Evolutionary conservation across 495 filamentous ascomycete genomes (phyloP), one percentile per base, ranked within the genome.

Genomic region (Lophium mytilinum): DNA sequence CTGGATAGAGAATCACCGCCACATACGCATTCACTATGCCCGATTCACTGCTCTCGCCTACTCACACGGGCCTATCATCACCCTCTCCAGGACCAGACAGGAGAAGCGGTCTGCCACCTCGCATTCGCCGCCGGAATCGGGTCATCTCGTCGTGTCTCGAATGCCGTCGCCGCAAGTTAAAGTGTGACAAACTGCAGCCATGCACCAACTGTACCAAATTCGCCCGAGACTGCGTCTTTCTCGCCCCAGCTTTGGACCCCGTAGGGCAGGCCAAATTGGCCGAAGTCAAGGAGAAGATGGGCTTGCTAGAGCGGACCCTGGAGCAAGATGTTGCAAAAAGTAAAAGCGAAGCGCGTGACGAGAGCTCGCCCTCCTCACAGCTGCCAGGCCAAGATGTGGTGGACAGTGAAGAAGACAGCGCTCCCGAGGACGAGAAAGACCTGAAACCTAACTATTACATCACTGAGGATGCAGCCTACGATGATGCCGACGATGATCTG

Each of bases 141-240:
- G 77, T 84, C 75, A 87, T 87, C 56, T 83, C 78, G 34, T 82
- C 79, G 9, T 86, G 84, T 67, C 70, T 85, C 47, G 83, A 87
- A 68, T 93, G 88, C 64, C 81, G 86, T 33, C 79, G 83, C 39
- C 81, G 88, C 46, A 93, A 93, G 71, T 77, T 89, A 47, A 87
- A 86, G 68, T 93, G 88, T 71, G 83, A 87, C 72, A 90, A 88
- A 71, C 72, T 72, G 18, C 77, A 80, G 52, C 86, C 87, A 43
- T 92, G 88, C 64, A 77, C 75, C 55, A 88, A 87, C 67, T 90
- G 88, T 68, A 66, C 71, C 37, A 82, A 82, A 50, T 78, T 80
- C 55, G 66, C 68, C 3, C 76, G 84, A 24, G 76, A 84, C 34
- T 90, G 88, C 62, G 70, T 87, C 10, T 88, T 84, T 60, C 69